Evolutionary conservation across 805 yeast genomes (phyloP), one percentile per base, ranked within the genome.

Genomic region (Ogataea zsoltii): DNA sequence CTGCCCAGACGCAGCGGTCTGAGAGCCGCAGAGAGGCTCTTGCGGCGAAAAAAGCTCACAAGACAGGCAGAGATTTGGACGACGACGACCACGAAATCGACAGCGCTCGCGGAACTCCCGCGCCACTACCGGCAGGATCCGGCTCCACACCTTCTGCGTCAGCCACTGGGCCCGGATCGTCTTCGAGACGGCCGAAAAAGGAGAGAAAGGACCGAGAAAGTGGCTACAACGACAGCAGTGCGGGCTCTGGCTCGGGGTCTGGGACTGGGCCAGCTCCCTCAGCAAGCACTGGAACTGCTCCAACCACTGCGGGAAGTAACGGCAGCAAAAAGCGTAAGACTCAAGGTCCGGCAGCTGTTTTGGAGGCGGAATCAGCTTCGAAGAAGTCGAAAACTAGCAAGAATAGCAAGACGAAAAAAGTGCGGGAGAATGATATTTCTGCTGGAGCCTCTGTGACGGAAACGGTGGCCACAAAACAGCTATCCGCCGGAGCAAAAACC

Each of bases 21-120:
- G 98, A 92, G 68, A 79, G 86, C 38, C 75, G 97, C 53, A 76
- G 98, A 48, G 97, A 91, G 60, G 97, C 97, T 7, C 74, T 91
- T 56, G 96, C 96, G 2, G 97, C 97, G 2, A 83, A 80, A 54
- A 84, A 83, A 61, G 89, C 90, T 7, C 69, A 56, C 57, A 63
- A 56, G 63, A 54, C 56, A 17, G 50, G 45, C 26, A 37, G 39
- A 16, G 47, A 41, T 33, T 59, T 55, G 40, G 62, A 51, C 38
- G 52, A 53, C n/a, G 49, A 46, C 34, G 58, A 50, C 38, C 59
- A 48, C 28, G 61, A 58, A 10, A 53, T 51, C 34, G 63, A 58
- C 30, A 60, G 56, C 30, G 50, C 54, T 2, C 52, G 55, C 10
- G 51, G 42, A 15, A 53, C 51, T 28, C 44, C 62, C 42, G 45